Evolutionary conservation across 2,329 filamentous ascomycete genomes (phyloP).

Genomic region (Penicillium psychrosexuale): DNA sequence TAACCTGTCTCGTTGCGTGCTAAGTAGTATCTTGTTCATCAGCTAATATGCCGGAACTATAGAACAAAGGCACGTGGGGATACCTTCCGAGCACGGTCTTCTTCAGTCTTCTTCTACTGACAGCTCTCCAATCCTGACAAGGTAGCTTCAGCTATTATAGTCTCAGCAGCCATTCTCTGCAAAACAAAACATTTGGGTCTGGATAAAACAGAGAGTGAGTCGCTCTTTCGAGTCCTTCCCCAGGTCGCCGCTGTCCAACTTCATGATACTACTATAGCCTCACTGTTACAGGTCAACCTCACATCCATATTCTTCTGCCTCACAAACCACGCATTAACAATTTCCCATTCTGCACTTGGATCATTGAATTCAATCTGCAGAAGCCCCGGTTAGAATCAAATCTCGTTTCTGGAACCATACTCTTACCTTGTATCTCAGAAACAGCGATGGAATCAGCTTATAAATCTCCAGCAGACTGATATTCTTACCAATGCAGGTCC

Average conservation of each 20-base stretch:
- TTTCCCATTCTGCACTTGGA: slow-evolving; percentile 20
- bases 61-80: neutral
- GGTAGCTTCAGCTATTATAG: neutral
- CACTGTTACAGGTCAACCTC: neutral
- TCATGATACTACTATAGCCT: neutral
- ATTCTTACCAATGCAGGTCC: slow-evolving; percentile 56
- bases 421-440: slow-evolving; percentile 28
- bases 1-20: too few relatives aligned
- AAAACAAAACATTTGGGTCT: neutral
- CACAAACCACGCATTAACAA: slow-evolving; percentile 43
- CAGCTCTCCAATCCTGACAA: neutral
- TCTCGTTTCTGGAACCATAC: neutral
- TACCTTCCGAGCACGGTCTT: neutral
- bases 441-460: slow-evolving; percentile 56
- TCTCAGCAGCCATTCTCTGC: neutral
- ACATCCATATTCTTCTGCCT: neutral
- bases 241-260: neutral
- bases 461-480: slow-evolving; percentile 57
- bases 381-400: neutral
- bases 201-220: neutral
- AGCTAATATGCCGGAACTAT: neutral
- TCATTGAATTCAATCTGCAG: slow-evolving; percentile 17
- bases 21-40: neutral
- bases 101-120: neutral
- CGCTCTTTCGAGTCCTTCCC: neutral